Conservation (phyloP, 2,329 filamentous ascomycete species). For the Clonostachys byssicola region DNA sequence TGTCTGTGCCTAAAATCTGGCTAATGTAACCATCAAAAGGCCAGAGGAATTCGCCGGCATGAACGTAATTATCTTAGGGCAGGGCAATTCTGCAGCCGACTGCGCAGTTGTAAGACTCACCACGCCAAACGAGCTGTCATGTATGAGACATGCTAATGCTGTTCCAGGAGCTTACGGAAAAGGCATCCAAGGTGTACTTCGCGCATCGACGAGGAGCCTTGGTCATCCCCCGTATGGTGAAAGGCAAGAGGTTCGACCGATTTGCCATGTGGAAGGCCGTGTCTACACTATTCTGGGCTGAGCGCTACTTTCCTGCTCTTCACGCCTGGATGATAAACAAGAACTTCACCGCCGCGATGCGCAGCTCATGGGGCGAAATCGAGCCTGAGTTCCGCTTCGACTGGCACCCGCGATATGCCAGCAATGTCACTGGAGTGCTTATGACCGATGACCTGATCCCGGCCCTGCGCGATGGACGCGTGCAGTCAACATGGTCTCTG, state of each 20-base stretch:
- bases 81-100: conserved; percentile 17
- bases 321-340: conserved; percentile 7
- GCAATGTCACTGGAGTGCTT: conserved; percentile 5
- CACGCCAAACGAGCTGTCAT: no score
- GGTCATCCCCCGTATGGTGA: conserved; percentile 10
- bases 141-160: neutral
- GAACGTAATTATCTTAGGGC: conserved; percentile 15
- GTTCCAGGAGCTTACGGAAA: conserved; percentile 8
- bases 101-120: conserved; percentile 9
- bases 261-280: conserved; percentile 11
- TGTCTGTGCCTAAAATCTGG: neutral
- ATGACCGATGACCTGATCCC: conserved; percentile 12
- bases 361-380: conserved; percentile 7
- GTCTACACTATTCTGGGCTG: conserved; percentile 8
- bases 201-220: conserved; percentile 13
- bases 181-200: conserved; percentile 12
- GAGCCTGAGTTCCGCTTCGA: conserved; percentile 10
- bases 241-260: conserved; percentile 10
- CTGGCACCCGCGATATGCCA: conserved; percentile 5
- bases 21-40: conserved; percentile 1
- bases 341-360: conserved; percentile 6
- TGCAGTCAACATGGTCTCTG: conserved; percentile 5
- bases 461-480: conserved; percentile 5
- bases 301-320: conserved; percentile 6
- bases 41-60: conserved; percentile 9